Evolutionary conservation across 495 filamentous ascomycete species (phyloP).

Genomic region (Chaetomium fimeti): DNA sequence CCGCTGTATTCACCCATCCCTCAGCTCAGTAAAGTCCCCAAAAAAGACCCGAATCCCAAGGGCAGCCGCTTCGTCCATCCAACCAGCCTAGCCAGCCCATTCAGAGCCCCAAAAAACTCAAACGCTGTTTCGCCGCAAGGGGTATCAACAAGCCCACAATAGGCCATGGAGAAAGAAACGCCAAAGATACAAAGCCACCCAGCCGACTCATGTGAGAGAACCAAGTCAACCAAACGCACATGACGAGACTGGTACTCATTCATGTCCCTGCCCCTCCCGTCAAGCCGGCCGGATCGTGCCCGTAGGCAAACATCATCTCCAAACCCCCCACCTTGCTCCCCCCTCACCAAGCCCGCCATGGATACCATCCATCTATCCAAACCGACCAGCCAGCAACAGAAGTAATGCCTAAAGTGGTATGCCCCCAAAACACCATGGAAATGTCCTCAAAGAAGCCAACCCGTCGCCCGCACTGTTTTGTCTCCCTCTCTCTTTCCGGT

Average conservation of each 20-base stretch:
- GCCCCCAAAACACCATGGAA: not conserved
- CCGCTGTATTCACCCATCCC: not conserved
- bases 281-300: not conserved
- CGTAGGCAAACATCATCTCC: not conserved
- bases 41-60: not conserved
- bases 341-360: no score
- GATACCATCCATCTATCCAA: no score
- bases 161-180: not conserved
- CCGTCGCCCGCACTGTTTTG: not conserved
- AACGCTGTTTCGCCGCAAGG: conserved; percentile 12
- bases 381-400: no score
- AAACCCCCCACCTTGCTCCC: not conserved
- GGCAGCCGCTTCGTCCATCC: not conserved
- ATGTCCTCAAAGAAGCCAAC: not conserved
- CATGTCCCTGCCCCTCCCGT: not conserved
- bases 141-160: conserved; percentile 16
- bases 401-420: no score
- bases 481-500: not conserved
- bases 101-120: conserved; percentile 11
- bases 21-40: not conserved
- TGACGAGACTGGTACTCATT: not conserved
- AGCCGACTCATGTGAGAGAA: not conserved
- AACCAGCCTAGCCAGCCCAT: not conserved
- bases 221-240: not conserved
- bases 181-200: not conserved